Conservation (phyloP, 139 green algal species). For the Protoeuglena noctilucae region DNA sequence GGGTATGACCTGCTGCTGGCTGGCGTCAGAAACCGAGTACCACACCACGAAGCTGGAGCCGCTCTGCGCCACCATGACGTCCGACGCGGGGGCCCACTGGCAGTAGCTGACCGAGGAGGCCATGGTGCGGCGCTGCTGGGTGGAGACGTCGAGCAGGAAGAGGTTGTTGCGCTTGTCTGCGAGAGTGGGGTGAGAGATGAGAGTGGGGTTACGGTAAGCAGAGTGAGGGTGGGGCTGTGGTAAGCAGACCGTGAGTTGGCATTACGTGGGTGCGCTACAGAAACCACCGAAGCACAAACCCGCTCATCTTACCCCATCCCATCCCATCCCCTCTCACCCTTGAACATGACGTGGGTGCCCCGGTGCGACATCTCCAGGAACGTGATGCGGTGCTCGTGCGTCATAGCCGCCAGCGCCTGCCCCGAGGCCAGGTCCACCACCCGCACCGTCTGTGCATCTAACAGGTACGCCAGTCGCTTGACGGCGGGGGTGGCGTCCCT, state of each 20-base stretch:
- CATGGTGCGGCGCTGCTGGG: slow-evolving; percentile 45
- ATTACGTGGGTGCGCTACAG: too few relatives aligned
- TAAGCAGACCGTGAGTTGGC: too few relatives aligned
- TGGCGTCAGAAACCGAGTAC: slow-evolving; percentile 55
- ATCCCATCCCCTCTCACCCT: too few relatives aligned
- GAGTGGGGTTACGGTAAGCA: too few relatives aligned
- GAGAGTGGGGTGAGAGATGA: too few relatives aligned
- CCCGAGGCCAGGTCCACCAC: slow-evolving; percentile 41
- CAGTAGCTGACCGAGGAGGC: slow-evolving; percentile 59
- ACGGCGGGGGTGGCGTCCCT: background rate
- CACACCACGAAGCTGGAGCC: slow-evolving; percentile 60
- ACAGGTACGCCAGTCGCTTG: slow-evolving; percentile 60
- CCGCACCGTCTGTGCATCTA: slow-evolving; percentile 60
- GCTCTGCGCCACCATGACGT: slow-evolving; percentile 65
- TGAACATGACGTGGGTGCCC: slow-evolving; percentile 66
- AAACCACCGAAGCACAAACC: too few relatives aligned
- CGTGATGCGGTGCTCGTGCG: slow-evolving; percentile 46
- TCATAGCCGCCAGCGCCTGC: slow-evolving; percentile 32
- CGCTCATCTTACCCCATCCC: too few relatives aligned
- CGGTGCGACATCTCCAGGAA: slow-evolving; percentile 67
- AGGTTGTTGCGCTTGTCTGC: slow-evolving; percentile 62
- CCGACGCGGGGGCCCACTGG: slow-evolving; percentile 60
- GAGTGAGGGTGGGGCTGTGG: too few relatives aligned
- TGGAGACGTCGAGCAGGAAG: slow-evolving; percentile 44
- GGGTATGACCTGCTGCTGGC: slow-evolving; percentile 35